Conservation (phyloP, 2,329 filamentous ascomycete genomes). For the Fusarium agapanthi region DNA sequence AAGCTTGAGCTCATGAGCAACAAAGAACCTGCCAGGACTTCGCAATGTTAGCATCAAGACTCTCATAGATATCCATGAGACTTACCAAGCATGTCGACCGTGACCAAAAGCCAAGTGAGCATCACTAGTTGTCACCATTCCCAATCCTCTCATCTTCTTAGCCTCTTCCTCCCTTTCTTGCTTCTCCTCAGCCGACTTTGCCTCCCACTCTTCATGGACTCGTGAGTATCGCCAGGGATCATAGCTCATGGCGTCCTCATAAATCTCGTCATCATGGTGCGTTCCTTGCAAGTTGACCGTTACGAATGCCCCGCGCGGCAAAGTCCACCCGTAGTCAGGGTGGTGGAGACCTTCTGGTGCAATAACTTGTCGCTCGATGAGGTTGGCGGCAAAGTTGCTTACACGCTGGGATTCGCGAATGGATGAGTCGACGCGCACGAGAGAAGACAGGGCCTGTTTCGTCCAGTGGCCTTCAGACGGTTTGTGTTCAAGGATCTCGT, state of each 20-base stretch:
- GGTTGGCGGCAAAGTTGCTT: slow-evolving; percentile 56
- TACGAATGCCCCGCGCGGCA: slow-evolving; percentile 54
- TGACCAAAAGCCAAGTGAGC: slow-evolving; percentile 64
- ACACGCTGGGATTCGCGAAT: slow-evolving; percentile 63
- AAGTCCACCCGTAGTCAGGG: slow-evolving; percentile 42
- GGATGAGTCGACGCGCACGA: slow-evolving; percentile 59
- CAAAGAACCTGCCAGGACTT: slow-evolving; percentile 65
- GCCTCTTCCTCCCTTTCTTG: slow-evolving; percentile 45
- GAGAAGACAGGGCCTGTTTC: slow-evolving; percentile 53
- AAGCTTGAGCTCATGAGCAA: slow-evolving; percentile 64
- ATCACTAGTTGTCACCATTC: slow-evolving; percentile 63
- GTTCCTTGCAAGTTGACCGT: slow-evolving; percentile 55
- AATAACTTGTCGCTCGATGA: slow-evolving; percentile 58
- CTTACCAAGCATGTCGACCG: slow-evolving; percentile 60
- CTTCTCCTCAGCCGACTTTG: slow-evolving; percentile 39
- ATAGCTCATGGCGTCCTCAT: slow-evolving; percentile 53
- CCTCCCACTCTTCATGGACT: slow-evolving; percentile 51
- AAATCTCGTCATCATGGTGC: slow-evolving; percentile 58
- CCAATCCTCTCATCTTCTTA: slow-evolving; percentile 49
- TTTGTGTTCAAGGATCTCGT: slow-evolving; percentile 49
- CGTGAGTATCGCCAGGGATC: slow-evolving; percentile 60
- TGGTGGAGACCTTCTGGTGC: slow-evolving; percentile 54
- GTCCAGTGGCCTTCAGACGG: slow-evolving; percentile 53
- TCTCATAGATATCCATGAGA: neutral
- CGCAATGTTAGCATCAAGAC: neutral